Evolutionary conservation across 2,329 filamentous ascomycete species (phyloP), one percentile per base, ranked within the genome.

Genomic region (Graphilbum sp.): DNA sequence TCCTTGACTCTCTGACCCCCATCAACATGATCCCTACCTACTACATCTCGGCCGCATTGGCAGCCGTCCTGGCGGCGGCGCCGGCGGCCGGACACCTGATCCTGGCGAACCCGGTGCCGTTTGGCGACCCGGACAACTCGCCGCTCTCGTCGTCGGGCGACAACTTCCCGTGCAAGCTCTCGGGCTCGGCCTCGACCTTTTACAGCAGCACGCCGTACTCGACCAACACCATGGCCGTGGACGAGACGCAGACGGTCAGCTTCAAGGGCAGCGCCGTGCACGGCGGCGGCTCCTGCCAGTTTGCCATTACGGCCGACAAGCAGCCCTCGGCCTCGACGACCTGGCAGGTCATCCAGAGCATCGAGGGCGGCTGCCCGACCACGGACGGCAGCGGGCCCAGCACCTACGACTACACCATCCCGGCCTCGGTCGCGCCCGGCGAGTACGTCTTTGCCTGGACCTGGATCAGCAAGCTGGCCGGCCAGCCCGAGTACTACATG

Each of bases 401-500:
- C 33, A 41, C 46, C 16, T 51, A 50, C 32, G 43, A 49, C 29
- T 54, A 51, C 33, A 44, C 45, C 10, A 47, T 54, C 24, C 52
- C 52, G 11, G 41, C 45, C 30, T 43, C 43, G 9, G 35, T 55
- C 11, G 38, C 45, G 9, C 43, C 44, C 15, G 52, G 52, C 48
- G 51, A 43, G 60, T 72, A 69, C 23, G 55, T 76, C 0, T 59
- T 79, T 11, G 65, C 67, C 2, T 78, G 75, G 73, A 71, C 66
- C 5, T 72, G 68, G 68, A 70, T 72, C 53, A 74, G 73, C 54
- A 63, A 65, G 45, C 52, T 72, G 15, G 42, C 44, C 1, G 72
- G 73, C 6, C 73, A 75, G 45, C 62, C 72, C 16, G 74, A 79
- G 49, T 71, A 75, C 62, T 80, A 80, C 58, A 76, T 77, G 70